phyloP scores from a whole-genome alignment of 495 filamentous ascomycete genomes.

The Penicillium riverlandense region DNA sequence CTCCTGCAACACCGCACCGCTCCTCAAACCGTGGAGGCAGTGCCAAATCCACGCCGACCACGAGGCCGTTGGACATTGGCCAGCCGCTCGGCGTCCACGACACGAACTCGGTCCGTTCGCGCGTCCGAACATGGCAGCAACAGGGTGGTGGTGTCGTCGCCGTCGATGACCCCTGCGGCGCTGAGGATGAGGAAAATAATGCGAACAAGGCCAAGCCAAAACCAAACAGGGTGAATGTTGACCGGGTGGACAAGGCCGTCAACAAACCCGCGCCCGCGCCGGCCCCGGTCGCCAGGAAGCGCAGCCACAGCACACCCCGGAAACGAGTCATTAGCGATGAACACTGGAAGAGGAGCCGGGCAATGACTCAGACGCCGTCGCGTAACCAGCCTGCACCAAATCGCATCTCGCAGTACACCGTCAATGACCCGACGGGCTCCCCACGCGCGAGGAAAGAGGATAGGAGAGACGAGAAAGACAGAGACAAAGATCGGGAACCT shows the following conservation, averaged over 20 bases:
- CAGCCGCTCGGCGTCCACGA: constrained; percentile 44
- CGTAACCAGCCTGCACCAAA: constrained; percentile 44
- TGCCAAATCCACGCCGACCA: constrained; percentile 26
- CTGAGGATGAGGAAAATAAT: constrained; percentile 32
- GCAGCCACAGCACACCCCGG: constrained; percentile 53
- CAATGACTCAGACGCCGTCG: constrained; percentile 39
- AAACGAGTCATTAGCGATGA: constrained; percentile 77
- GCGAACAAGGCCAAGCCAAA: constrained; percentile 17
- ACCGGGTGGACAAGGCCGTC: constrained; percentile 10
- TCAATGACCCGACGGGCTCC: constrained; percentile 24
- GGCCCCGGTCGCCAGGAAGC: constrained; percentile 13
- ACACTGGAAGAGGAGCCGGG: constrained; percentile 55
- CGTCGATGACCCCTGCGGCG: constrained; percentile 35
- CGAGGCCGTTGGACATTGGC: constrained; percentile 43
- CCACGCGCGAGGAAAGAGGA: constrained; percentile 13
- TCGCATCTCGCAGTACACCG: constrained; percentile 36
- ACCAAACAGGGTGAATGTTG: constrained; percentile 17
- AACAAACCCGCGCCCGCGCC: not conserved
- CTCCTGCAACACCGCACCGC: constrained; percentile 33
- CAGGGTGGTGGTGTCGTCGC: constrained; percentile 54
- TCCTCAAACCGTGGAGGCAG: constrained; percentile 33
- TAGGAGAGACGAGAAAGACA: constrained; percentile 18
- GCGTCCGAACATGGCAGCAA: constrained; percentile 70
- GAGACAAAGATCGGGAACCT: constrained; percentile 5
- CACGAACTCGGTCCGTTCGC: constrained; percentile 56